Base-by-base conservation (phyloP, 805 yeast genomes). In the Kodamaea sagamina region DNA sequence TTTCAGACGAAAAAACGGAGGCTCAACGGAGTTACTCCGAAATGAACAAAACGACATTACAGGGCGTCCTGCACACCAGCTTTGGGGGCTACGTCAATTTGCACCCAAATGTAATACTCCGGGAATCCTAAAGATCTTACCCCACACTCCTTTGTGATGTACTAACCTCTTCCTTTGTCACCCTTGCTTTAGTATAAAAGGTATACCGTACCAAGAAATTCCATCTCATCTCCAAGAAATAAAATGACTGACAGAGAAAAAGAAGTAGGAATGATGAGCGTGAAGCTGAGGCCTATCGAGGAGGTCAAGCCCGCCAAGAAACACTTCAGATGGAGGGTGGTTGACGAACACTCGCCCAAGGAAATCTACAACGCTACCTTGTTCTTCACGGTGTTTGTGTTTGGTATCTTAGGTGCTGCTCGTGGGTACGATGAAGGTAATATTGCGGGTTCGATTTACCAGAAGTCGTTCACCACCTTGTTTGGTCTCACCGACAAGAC, bases 301-400 rank as follows among this genome's bases (percentile, higher is more conserved):
- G 41, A 19, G 4, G 35, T 29, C 9, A 27, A 36, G 38, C 40
- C 43, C 2, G 25, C 39, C 22, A 41, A 41, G 31, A 26, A 35
- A 10, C 39, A 24, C 22, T 47, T 41, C 31, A 41, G 48, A 25
- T 54, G 43, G 43, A 40, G 38, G 26, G 43, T 40, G 19, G 43
- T 40, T 6, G 43, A 40, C 11, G 56, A 54, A 45, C 41, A 44
- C 28, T 52, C 59, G 6, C 61, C 61, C 11, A 50, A 32, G 26
- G 43, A 40, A 26, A 70, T 75, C 21, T 77, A 67, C 49, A 78
- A 78, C 62, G 48, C 61, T 53, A 67, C 71, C 6, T 64, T 79
- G 28, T 76, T 61, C 57, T 48, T 69, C 35, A 64, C 77, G 0
- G 72, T 76, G 10, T 59, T 72, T 22, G 66, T 75, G 2, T 79